Conservation (phyloP, 768 basidiomycete species). For the Boletus vinaceobasis region DNA sequence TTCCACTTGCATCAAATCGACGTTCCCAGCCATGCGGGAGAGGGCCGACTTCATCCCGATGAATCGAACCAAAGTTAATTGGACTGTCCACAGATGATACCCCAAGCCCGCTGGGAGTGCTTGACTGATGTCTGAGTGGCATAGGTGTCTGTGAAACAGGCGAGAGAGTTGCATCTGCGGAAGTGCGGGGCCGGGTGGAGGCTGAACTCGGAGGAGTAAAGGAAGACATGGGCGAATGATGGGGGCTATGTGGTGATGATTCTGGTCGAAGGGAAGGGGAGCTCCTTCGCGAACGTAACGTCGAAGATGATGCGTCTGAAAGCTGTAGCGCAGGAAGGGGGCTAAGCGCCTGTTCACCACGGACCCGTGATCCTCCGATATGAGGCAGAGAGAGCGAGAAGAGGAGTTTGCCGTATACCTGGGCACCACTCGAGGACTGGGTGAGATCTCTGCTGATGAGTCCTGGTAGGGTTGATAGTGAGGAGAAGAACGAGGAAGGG, state of each 20-base stretch:
- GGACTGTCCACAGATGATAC: neutral
- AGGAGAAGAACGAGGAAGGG: neutral
- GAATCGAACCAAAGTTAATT: constrained; percentile 17
- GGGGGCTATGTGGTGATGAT: constrained; percentile 15
- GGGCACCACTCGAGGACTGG: constrained; percentile 27
- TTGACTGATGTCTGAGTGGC: constrained; percentile 13
- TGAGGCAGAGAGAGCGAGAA: constrained; percentile 52
- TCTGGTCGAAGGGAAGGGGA: constrained; percentile 21
- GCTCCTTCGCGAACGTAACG: constrained; percentile 20
- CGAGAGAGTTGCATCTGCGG: constrained; percentile 13
- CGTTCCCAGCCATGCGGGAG: constrained; percentile 84
- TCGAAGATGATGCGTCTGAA: constrained; percentile 10
- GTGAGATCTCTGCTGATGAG: constrained; percentile 64
- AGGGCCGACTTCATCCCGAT: constrained; percentile 58
- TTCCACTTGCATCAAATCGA: constrained; percentile 59
- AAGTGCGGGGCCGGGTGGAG: constrained; percentile 12
- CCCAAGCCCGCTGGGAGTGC: constrained; percentile 6
- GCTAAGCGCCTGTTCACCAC: constrained; percentile 14
- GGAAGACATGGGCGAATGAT: constrained; percentile 18
- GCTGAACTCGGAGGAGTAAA: constrained; percentile 10
- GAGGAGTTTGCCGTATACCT: constrained; percentile 80
- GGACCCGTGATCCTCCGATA: constrained; percentile 20
- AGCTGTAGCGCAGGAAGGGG: constrained; percentile 15
- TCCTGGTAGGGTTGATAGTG: constrained; percentile 36
- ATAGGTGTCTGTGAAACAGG: constrained; percentile 9